Conservation (phyloP, 2,329 filamentous ascomycete species). For the Drechslerella coelobrocha region DNA sequence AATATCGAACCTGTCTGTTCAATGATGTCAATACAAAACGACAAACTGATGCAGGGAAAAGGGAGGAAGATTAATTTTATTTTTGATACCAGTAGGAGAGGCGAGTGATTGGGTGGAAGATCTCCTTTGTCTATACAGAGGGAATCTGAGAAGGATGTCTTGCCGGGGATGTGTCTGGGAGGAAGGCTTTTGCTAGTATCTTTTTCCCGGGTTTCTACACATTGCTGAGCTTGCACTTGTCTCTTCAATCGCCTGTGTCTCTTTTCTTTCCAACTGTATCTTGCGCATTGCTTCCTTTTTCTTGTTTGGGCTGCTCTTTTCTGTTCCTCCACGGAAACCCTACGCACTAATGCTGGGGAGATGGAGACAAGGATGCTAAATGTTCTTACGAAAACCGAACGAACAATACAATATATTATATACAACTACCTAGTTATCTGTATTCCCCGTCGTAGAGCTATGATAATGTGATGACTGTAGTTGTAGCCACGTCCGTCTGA, state of each 20-base stretch:
- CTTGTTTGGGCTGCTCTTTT: slow-evolving; percentile 23
- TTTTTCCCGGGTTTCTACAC: slow-evolving; percentile 30
- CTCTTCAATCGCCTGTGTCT: slow-evolving; percentile 28
- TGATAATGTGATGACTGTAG: neutral
- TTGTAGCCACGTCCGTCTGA: too few relatives aligned
- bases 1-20: slow-evolving; percentile 50
- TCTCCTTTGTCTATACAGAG: slow-evolving; percentile 8
- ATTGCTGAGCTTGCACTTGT: slow-evolving; percentile 17
- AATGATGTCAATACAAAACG: slow-evolving; percentile 30
- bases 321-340: slow-evolving; percentile 7
- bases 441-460: neutral
- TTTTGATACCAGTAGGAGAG: neutral
- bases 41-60: neutral
- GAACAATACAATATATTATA: neutral
- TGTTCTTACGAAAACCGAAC: slow-evolving; percentile 37
- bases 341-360: slow-evolving; percentile 5
- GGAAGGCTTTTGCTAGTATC: slow-evolving; percentile 50
- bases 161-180: slow-evolving; percentile 20
- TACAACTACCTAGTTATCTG: neutral
- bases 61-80: slow-evolving; percentile 1
- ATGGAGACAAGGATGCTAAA: slow-evolving; percentile 1
- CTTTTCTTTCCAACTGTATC: slow-evolving; percentile 7
- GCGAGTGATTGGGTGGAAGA: slow-evolving; percentile 20
- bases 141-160: slow-evolving; percentile 16
- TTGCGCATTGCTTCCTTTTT: slow-evolving; percentile 13